A percentile compares a stretch with the other conserved stretches of the same genome.
Evolutionary conservation across 1,139 yeast genomes (phyloP).

Genomic region (Debaryomyces psychrophilus): DNA sequence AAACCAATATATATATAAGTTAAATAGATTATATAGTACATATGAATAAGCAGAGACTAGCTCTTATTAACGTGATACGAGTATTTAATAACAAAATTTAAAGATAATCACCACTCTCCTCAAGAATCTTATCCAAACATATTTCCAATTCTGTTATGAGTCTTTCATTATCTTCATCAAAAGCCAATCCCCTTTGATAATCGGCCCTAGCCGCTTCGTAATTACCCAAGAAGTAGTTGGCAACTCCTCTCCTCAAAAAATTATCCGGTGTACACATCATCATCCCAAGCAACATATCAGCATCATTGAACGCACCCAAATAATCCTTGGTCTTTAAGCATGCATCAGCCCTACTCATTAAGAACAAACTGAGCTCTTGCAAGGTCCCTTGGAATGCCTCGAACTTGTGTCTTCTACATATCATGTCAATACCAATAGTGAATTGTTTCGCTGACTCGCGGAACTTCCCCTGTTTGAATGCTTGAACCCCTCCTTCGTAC

Average conservation of each 20-base stretch:
- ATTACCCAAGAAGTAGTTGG: slow-evolving; percentile 69
- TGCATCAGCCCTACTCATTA: slow-evolving; percentile 85
- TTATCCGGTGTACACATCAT: slow-evolving; percentile 76
- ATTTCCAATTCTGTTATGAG: slow-evolving; percentile 45
- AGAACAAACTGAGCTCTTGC: slow-evolving; percentile 72
- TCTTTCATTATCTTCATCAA: slow-evolving; percentile 56
- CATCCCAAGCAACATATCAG: slow-evolving; percentile 68
- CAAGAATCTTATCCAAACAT: slow-evolving; percentile 49
- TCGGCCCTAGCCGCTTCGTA: slow-evolving; percentile 73
- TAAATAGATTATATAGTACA: slow-evolving; percentile 7
- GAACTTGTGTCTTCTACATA: slow-evolving; percentile 79
- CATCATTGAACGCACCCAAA: slow-evolving; percentile 78
- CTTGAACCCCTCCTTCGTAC: slow-evolving; percentile 69
- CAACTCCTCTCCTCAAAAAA: slow-evolving; percentile 80
- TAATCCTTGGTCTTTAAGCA: slow-evolving; percentile 65
- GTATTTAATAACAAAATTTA: slow-evolving; percentile 14
- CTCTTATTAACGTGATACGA: background rate
- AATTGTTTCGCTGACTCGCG: slow-evolving; percentile 76
- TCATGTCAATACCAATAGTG: slow-evolving; percentile 79
- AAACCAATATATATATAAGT: slow-evolving; percentile 2
- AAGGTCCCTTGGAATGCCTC: slow-evolving; percentile 81
- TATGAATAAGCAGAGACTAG: background rate
- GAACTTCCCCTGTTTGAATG: slow-evolving; percentile 63
- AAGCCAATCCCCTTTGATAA: slow-evolving; percentile 75
- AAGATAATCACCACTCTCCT: slow-evolving; percentile 54